Conservation (phyloP, 2,329 filamentous ascomycete genomes). For the Penicillium sp. region DNA sequence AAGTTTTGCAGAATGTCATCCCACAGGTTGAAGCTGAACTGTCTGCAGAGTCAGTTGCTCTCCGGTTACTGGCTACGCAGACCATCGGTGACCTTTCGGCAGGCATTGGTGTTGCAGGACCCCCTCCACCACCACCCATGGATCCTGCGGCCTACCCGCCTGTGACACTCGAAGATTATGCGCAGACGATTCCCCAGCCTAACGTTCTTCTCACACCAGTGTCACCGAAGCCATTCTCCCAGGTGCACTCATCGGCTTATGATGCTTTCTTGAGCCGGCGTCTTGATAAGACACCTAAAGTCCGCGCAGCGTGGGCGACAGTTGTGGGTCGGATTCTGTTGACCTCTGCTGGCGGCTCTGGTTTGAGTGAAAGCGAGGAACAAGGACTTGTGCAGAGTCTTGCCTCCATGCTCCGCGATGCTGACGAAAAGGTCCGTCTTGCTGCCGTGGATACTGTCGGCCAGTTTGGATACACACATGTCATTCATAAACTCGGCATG, state of each 20-base stretch:
- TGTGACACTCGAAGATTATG: constrained; percentile 45
- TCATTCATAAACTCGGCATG: constrained; percentile 77
- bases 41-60: constrained; percentile 80
- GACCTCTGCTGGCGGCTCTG: constrained; percentile 89
- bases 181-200: constrained; percentile 52
- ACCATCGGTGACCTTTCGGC: constrained; percentile 94
- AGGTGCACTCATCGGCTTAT: constrained; percentile 76
- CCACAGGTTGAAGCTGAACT: constrained; percentile 92
- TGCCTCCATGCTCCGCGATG: constrained; percentile 78
- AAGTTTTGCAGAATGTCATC: constrained; percentile 87
- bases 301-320: constrained; percentile 83
- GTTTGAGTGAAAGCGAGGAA: constrained; percentile 81
- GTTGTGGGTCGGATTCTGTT: constrained; percentile 80
- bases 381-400: constrained; percentile 70
- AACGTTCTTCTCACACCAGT: constrained; percentile 76
- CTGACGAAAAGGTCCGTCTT: constrained; percentile 86
- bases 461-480: constrained; percentile 74
- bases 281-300: constrained; percentile 80
- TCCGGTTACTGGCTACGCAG: constrained; percentile 86
- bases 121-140: constrained; percentile 68
- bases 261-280: constrained; percentile 80
- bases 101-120: constrained; percentile 87
- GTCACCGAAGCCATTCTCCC: constrained; percentile 85
- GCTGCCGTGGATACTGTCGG: constrained; percentile 85
- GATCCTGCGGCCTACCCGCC: constrained; percentile 86